phyloP scores from a whole-genome alignment of 257 asterid species.

The Fraxinus anomala region DNA sequence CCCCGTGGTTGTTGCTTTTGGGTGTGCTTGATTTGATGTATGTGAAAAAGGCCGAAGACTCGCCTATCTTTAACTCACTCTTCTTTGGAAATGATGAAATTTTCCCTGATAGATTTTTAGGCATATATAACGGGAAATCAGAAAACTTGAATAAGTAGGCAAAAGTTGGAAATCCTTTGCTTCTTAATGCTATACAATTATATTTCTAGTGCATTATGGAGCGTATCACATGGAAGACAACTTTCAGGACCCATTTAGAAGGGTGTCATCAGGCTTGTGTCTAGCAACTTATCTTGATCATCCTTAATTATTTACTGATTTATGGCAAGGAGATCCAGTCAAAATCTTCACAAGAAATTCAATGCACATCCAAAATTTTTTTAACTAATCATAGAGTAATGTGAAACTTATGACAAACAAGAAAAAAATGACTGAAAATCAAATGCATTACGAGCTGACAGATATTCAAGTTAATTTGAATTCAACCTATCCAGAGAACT shows the following conservation, averaged over 20 bases:
- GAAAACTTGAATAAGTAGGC: neutral
- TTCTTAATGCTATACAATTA: neutral
- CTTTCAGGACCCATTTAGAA: neutral
- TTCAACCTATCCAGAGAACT: neutral
- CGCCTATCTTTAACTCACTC: constrained; percentile 80
- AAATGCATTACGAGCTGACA: neutral
- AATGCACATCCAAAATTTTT: neutral
- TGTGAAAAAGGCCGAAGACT: constrained; percentile 90
- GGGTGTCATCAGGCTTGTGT: neutral
- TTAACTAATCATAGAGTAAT: neutral
- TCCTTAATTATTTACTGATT: neutral
- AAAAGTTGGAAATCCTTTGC: neutral
- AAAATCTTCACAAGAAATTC: neutral
- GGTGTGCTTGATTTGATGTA: constrained; percentile 73
- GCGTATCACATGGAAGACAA: neutral
- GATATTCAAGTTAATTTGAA: neutral
- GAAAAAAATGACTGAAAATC: neutral
- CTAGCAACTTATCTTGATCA: neutral
- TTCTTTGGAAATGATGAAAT: constrained; percentile 56
- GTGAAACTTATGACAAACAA: neutral
- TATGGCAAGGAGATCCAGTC: neutral
- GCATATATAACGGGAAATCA: neutral
- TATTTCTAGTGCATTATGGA: neutral
- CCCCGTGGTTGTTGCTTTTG: constrained; percentile 43
- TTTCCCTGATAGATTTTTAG: constrained; percentile 49